These are phyloP conservation scores for Geopyxis carbonaria DNA, from an alignment of 495 filamentous ascomycete species.

Conservation along the genomic window DNA sequence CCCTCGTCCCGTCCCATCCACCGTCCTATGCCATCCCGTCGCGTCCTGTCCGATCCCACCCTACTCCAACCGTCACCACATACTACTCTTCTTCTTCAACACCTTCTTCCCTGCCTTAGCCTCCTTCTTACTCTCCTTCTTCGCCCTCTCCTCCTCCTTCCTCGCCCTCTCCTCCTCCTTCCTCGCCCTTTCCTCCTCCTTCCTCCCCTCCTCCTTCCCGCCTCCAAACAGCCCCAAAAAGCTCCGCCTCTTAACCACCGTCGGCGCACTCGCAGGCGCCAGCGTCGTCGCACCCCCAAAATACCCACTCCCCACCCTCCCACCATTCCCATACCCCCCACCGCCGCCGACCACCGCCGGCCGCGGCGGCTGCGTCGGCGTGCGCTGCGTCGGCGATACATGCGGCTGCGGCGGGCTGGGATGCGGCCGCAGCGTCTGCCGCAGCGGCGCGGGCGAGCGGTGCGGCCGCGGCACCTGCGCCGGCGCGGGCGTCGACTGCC, in stretches of 20 bases:
- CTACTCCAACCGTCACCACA: constrained; percentile 10
- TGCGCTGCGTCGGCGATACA: constrained; percentile 2
- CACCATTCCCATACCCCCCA: constrained; percentile 3
- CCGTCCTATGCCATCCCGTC: no score
- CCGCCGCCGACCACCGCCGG: not conserved
- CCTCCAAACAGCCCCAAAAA: constrained; percentile 24
- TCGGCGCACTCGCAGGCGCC: no score
- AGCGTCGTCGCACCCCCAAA: no score
- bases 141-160: constrained; percentile 2
- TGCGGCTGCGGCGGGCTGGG: not conserved
- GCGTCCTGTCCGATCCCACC: no score
- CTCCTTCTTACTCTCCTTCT: constrained; percentile 9
- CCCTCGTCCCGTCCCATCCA: no score
- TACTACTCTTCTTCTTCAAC: constrained; percentile 19
- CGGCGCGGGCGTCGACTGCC: not conserved
- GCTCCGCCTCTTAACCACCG: constrained; percentile 15
- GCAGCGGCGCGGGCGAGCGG: constrained; percentile 8
- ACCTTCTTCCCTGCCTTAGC: constrained; percentile 11
- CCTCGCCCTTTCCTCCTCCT: not conserved
- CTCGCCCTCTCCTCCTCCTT: constrained; percentile 2
- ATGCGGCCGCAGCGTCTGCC: constrained; percentile 2
- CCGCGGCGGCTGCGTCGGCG: not conserved
- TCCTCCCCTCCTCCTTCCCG: constrained; percentile 4
- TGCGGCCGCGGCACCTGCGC: constrained; percentile 13
- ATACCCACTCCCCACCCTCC: not conserved